phyloP scores from a whole-genome alignment of 345 rosid genomes.

The Aethionema arabicum region DNA sequence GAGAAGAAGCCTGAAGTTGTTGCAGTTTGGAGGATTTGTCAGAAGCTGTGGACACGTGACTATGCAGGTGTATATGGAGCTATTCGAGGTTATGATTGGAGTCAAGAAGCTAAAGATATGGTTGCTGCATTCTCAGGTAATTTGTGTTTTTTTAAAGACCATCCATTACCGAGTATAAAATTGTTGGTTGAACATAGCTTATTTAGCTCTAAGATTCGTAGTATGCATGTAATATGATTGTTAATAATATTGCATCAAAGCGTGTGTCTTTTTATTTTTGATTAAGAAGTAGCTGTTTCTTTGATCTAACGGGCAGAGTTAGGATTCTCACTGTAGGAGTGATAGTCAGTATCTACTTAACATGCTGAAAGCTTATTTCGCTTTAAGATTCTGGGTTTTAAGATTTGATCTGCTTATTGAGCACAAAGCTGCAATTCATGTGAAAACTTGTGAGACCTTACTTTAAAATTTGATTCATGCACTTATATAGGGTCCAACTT shows the following conservation, averaged over 20 bases:
- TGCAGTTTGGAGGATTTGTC: conserved; percentile 83
- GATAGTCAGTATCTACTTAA: too few relatives aligned
- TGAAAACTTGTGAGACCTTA: too few relatives aligned
- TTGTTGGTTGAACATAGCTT: conserved; percentile 11
- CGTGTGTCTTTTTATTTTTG: conserved; percentile 8
- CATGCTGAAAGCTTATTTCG: too few relatives aligned
- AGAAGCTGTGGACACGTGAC: conserved; percentile 78
- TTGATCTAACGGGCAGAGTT: background rate
- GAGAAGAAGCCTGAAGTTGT: conserved; percentile 69
- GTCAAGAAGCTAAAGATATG: conserved; percentile 55
- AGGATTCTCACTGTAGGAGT: background rate
- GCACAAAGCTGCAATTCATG: too few relatives aligned
- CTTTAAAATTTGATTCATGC: too few relatives aligned
- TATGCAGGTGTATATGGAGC: conserved; percentile 77
- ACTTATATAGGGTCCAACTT: too few relatives aligned
- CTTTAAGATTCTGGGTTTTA: too few relatives aligned
- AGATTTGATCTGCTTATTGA: too few relatives aligned
- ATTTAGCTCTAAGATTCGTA: background rate
- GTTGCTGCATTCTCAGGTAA: conserved; percentile 73
- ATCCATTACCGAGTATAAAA: background rate
- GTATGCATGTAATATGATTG: background rate
- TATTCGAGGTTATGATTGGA: conserved; percentile 72
- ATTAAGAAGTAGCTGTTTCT: background rate
- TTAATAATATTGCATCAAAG: background rate
- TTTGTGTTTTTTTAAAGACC: background rate